Evolutionary conservation across 352 stramenopile genomes (phyloP).

Genomic region (Pythium aristosporum): DNA sequence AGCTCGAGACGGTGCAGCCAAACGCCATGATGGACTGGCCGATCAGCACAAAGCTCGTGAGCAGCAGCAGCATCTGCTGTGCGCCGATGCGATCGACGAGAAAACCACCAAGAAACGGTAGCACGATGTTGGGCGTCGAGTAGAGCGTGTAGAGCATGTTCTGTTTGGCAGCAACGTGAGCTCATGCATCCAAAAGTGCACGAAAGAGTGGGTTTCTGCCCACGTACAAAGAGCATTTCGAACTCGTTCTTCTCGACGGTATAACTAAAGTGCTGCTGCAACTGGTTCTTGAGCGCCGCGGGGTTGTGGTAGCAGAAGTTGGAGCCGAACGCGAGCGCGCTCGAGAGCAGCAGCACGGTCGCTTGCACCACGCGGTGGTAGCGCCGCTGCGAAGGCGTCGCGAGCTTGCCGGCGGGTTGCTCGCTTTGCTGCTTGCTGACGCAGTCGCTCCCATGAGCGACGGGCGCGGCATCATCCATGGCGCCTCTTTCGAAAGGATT

Average conservation of each 20-base stretch:
- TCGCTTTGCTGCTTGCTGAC: not conserved
- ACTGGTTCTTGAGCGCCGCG: conserved; percentile 55
- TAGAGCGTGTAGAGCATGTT: conserved; percentile 87
- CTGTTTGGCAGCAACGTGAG: conserved; percentile 24
- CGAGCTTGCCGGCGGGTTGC: not conserved
- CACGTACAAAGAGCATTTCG: conserved; percentile 42
- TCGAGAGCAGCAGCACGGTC: conserved; percentile 52
- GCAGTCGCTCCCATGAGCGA: not conserved
- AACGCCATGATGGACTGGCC: conserved; percentile 73
- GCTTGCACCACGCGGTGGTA: conserved; percentile 23
- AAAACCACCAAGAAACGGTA: conserved; percentile 82
- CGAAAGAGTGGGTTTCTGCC: no score
- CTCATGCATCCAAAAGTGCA: no score
- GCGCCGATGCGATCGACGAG: conserved; percentile 74
- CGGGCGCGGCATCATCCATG: not conserved
- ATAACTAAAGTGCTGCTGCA: conserved; percentile 54
- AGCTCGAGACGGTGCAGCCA: conserved; percentile 43
- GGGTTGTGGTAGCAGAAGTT: conserved; percentile 74
- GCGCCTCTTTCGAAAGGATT: no score
- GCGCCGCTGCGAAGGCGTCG: not conserved
- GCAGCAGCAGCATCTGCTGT: conserved; percentile 56
- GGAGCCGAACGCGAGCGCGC: conserved; percentile 45
- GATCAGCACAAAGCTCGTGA: conserved; percentile 50
- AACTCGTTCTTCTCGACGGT: conserved; percentile 33
- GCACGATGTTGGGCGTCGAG: conserved; percentile 78